Percentiles rank a stretch among this genome's conserved stretches.
phyloP scores from a whole-genome alignment of 371 early-diverging fungal genomes.

The Furculomyces boomerangus region DNA sequence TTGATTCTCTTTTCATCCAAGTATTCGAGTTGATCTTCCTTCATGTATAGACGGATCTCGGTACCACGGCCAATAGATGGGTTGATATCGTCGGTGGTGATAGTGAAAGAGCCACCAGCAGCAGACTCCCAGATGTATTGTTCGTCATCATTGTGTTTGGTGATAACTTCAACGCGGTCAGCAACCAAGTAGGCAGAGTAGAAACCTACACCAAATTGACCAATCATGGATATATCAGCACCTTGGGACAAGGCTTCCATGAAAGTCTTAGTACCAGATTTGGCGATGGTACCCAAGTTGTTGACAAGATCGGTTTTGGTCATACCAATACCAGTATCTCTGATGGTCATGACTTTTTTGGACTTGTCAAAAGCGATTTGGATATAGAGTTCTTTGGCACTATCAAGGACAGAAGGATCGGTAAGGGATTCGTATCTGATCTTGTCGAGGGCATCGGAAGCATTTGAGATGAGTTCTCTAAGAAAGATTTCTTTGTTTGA shows the following conservation, averaged over 20 bases:
- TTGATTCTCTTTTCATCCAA: slow-evolving; percentile 78
- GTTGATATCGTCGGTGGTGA: slow-evolving; percentile 66
- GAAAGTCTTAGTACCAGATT: slow-evolving; percentile 89
- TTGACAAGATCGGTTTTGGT: slow-evolving; percentile 90
- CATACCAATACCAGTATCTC: slow-evolving; percentile 91
- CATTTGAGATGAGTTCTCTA: slow-evolving; percentile 89
- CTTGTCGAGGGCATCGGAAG: slow-evolving; percentile 93
- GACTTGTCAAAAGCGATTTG: slow-evolving; percentile 63
- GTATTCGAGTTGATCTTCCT: slow-evolving; percentile 83
- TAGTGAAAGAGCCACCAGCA: slow-evolving; percentile 84
- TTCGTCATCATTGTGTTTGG: slow-evolving; percentile 88
- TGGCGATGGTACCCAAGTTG: slow-evolving; percentile 93
- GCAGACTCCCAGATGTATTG: slow-evolving; percentile 90
- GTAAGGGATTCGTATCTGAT: slow-evolving; percentile 68
- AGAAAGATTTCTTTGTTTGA: slow-evolving; percentile 90
- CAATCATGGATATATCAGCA: slow-evolving; percentile 84
- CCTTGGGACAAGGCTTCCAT: slow-evolving; percentile 58
- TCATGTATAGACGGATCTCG: slow-evolving; percentile 71
- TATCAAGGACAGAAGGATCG: slow-evolving; percentile 58
- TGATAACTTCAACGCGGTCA: slow-evolving; percentile 83
- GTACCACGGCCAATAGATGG: slow-evolving; percentile 71
- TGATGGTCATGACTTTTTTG: slow-evolving; percentile 48
- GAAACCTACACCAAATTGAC: slow-evolving; percentile 98
- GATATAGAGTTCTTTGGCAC: slow-evolving; percentile 55
- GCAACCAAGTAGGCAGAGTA: slow-evolving; percentile 95